These are phyloP conservation scores for Botrytis tulipae DNA, from an alignment of 2,329 filamentous ascomycete species.

Conservation along the genomic window DNA sequence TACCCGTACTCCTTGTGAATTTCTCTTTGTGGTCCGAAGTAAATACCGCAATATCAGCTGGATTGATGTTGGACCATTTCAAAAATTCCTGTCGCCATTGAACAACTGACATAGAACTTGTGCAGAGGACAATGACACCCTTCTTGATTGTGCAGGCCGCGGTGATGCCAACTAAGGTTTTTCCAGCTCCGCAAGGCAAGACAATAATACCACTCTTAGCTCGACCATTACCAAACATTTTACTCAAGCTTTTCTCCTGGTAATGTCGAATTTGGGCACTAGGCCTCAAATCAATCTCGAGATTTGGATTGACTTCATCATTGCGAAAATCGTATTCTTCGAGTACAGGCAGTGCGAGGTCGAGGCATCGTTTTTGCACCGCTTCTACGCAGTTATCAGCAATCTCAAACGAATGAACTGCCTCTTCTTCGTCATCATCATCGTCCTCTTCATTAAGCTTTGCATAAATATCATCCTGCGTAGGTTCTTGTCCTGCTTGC, in stretches of 20 bases:
- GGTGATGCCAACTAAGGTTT: slow-evolving; percentile 97
- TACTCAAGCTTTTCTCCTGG: slow-evolving; percentile 95
- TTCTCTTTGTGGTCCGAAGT: slow-evolving; percentile 87
- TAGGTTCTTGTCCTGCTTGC: slow-evolving; percentile 51
- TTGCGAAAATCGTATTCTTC: slow-evolving; percentile 98
- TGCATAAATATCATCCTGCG: slow-evolving; percentile 68
- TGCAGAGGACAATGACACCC: slow-evolving; percentile 90
- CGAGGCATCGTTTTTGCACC: slow-evolving; percentile 86
- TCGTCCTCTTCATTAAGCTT: slow-evolving; percentile 77
- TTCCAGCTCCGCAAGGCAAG: slow-evolving; percentile 91
- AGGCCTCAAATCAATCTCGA: slow-evolving; percentile 91
- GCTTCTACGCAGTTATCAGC: slow-evolving; percentile 76
- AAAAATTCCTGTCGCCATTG: slow-evolving; percentile 97
- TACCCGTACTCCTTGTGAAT: slow-evolving; percentile 86
- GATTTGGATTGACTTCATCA: slow-evolving; percentile 81
- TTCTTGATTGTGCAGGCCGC: slow-evolving; percentile 98
- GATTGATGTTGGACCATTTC: slow-evolving; percentile 98
- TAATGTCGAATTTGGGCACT: slow-evolving; percentile 89
- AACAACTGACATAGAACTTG: slow-evolving; percentile 95
- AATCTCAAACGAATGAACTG: slow-evolving; percentile 93
- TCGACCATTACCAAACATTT: slow-evolving; percentile 98
- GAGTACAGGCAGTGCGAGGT: slow-evolving; percentile 80
- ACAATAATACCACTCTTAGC: slow-evolving; percentile 98
- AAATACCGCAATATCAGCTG: slow-evolving; percentile 90
- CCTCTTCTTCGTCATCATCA: slow-evolving; percentile 77